Conservation (phyloP, 495 filamentous ascomycete species). For the Lasiosphaeria miniovina region DNA sequence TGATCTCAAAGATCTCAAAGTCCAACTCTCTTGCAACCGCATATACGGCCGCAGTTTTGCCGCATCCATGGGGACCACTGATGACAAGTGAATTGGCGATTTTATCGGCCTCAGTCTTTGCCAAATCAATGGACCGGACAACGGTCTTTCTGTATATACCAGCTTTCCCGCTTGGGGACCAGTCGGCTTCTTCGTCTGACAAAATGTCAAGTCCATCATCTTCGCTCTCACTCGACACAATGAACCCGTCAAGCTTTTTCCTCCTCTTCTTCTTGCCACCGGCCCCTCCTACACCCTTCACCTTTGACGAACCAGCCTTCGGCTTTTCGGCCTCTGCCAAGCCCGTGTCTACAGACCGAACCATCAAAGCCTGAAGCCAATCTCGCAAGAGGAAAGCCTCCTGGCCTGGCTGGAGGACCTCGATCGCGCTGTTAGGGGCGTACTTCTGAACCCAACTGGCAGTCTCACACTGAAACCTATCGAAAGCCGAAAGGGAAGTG, state of each 20-base stretch:
- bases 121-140: constrained; percentile 54
- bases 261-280: constrained; percentile 65
- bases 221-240: constrained; percentile 84
- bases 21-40: constrained; percentile 94
- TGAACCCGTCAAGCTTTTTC: constrained; percentile 76
- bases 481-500: constrained; percentile 70
- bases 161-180: constrained; percentile 39
- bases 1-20: constrained; percentile 95
- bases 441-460: constrained; percentile 84
- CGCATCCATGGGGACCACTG: constrained; percentile 86
- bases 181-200: constrained; percentile 60
- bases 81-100: constrained; percentile 67
- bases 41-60: constrained; percentile 90
- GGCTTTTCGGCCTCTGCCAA: constrained; percentile 45
- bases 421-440: constrained; percentile 62
- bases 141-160: constrained; percentile 55
- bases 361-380: constrained; percentile 76
- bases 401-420: constrained; percentile 73
- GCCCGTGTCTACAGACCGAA: constrained; percentile 69
- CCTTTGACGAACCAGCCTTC: constrained; percentile 35
- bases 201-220: constrained; percentile 70
- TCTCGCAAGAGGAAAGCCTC: constrained; percentile 72
- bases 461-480: constrained; percentile 70
- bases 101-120: constrained; percentile 36
- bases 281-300: constrained; percentile 33